Conservation (phyloP, 306 rosid species). For the Rubus idaeus region DNA sequence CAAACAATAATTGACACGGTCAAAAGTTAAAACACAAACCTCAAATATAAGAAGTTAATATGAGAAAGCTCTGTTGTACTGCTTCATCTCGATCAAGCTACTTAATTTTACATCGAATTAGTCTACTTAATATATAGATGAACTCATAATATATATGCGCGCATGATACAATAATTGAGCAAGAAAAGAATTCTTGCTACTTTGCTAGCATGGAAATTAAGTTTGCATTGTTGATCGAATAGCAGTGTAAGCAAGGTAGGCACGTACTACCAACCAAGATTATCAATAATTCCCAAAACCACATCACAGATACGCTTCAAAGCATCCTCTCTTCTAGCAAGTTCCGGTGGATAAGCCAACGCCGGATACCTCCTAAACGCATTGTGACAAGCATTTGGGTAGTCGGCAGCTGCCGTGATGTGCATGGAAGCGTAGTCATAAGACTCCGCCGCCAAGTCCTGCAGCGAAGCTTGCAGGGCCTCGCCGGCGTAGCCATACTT, state of each 20-base stretch:
- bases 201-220: no score
- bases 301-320: slow-evolving; percentile 82
- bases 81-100: no score
- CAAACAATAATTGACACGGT: no score
- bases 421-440: slow-evolving; percentile 81
- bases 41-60: no score
- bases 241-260: neutral
- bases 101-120: no score
- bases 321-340: slow-evolving; percentile 65
- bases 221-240: neutral
- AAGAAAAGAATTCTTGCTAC: no score
- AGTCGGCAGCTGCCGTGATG: slow-evolving; percentile 73
- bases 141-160: no score
- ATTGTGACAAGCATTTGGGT: slow-evolving; percentile 78
- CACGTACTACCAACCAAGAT: slow-evolving; percentile 39
- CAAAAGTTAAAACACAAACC: no score
- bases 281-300: slow-evolving; percentile 74
- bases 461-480: slow-evolving; percentile 55
- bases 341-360: slow-evolving; percentile 58
- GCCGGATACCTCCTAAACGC: slow-evolving; percentile 48
- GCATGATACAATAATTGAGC: neutral
- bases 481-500: slow-evolving; percentile 65
- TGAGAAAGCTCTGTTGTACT: no score
- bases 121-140: no score
- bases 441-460: slow-evolving; percentile 52